Conservation (phyloP, 371 early-diverging fungal species). For the Phascolomyces articulosus region DNA sequence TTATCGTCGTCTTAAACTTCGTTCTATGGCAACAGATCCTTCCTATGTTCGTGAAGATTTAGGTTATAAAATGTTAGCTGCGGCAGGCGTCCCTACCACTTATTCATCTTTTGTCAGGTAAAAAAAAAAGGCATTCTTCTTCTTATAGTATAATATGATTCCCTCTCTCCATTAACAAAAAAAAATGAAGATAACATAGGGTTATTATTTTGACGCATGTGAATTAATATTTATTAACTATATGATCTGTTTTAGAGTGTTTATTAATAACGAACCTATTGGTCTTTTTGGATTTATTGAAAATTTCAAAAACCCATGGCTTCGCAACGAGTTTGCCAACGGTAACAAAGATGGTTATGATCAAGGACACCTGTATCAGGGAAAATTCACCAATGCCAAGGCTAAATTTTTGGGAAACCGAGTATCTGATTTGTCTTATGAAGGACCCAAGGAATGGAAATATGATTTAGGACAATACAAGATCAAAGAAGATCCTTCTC, state of each 20-base stretch:
- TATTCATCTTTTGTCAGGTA: constrained; percentile 28
- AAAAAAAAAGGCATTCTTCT: too few relatives aligned
- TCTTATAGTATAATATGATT: too few relatives aligned
- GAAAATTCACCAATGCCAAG: constrained; percentile 11
- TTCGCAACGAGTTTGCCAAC: constrained; percentile 30
- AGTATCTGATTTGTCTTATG: constrained; percentile 24
- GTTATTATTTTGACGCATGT: too few relatives aligned
- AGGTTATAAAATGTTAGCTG: constrained; percentile 25
- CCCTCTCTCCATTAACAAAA: too few relatives aligned
- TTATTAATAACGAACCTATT: constrained; percentile 34
- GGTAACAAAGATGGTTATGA: constrained; percentile 25
- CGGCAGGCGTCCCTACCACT: constrained; percentile 28
- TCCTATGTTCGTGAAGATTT: constrained; percentile 42
- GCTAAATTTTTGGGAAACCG: background rate
- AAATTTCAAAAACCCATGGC: constrained; percentile 35
- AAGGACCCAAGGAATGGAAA: constrained; percentile 13
- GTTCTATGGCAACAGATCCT: constrained; percentile 35
- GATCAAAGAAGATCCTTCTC: constrained; percentile 21
- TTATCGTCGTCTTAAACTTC: constrained; percentile 33
- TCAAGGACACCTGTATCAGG: constrained; percentile 40
- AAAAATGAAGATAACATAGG: too few relatives aligned
- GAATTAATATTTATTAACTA: too few relatives aligned
- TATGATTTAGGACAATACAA: constrained; percentile 33
- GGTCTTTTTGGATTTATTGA: constrained; percentile 46
- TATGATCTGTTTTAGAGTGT: constrained; percentile 31